phyloP scores from a whole-genome alignment of 176 grass and related monocot species.

The Eragrostis curvula region DNA sequence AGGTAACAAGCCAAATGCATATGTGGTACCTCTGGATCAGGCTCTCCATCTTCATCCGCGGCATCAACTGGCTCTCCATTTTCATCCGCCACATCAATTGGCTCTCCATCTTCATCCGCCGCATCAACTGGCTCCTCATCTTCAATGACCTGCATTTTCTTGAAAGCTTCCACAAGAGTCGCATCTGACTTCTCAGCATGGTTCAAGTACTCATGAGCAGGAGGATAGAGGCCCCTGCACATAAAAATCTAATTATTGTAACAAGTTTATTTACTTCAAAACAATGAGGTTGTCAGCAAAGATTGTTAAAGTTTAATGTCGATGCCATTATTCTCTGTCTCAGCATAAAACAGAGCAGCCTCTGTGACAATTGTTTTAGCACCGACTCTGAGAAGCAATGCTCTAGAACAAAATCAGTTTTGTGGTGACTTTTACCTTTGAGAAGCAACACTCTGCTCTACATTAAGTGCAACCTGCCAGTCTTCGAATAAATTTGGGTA shows the following conservation, averaged over 20 bases:
- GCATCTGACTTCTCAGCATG: constrained; percentile 64
- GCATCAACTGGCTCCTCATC: constrained; percentile 65
- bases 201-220: constrained; percentile 77
- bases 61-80: constrained; percentile 65
- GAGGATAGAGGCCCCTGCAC: constrained; percentile 76
- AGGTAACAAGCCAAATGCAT: constrained; percentile 16
- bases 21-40: constrained; percentile 62
- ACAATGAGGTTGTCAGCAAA: not conserved
- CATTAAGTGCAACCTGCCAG: constrained; percentile 87
- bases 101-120: constrained; percentile 64
- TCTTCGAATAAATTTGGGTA: constrained; percentile 97
- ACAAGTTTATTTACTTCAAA: constrained; percentile 16
- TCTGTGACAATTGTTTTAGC: constrained; percentile 32
- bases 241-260: constrained; percentile 32
- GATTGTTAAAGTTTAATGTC: constrained; percentile 15
- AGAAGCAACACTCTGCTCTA: constrained; percentile 63
- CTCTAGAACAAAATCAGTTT: constrained; percentile 24
- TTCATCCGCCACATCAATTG: constrained; percentile 63
- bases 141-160: constrained; percentile 79
- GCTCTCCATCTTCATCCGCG: constrained; percentile 67
- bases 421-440: constrained; percentile 51
- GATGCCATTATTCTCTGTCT: not conserved
- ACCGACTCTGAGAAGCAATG: constrained; percentile 37
- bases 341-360: not conserved
- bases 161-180: constrained; percentile 93